Percentiles rank a stretch among this genome's conserved stretches.
These are phyloP conservation scores for Rhizoclosmatium globosum DNA, from an alignment of 192 early-diverging fungal genomes.

Conservation along the genomic window DNA sequence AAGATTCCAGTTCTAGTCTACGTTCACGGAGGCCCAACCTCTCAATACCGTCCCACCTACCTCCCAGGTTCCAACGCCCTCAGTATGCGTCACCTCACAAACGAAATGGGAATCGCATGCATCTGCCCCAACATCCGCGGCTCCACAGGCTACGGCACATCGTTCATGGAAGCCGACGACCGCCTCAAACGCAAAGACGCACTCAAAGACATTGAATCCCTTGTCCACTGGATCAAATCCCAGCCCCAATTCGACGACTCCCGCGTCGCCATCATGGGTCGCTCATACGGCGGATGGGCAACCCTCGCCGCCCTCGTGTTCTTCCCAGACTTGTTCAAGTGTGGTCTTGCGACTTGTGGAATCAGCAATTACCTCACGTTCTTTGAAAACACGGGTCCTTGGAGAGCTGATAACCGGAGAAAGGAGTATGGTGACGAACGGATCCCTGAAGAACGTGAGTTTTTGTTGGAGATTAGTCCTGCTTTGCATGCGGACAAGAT, in stretches of 20 bases:
- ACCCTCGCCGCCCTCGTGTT: conserved; percentile 6
- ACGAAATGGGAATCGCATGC: conserved; percentile 24
- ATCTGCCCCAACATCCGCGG: conserved; percentile 25
- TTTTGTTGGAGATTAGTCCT: conserved; percentile 24
- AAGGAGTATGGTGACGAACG: conserved; percentile 34
- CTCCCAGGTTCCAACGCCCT: conserved; percentile 16
- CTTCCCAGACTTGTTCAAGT: conserved; percentile 19
- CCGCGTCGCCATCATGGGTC: conserved; percentile 25
- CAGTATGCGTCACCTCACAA: conserved; percentile 15
- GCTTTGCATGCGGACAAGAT: conserved; percentile 24
- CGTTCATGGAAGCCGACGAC: conserved; percentile 29
- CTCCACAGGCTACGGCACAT: conserved; percentile 7
- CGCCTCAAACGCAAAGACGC: conserved; percentile 25
- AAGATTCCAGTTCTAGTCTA: conserved; percentile 4
- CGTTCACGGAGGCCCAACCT: conserved; percentile 15
- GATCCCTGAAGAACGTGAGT: conserved; percentile 24
- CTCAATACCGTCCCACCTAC: conserved; percentile 14
- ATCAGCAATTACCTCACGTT: conserved; percentile 33
- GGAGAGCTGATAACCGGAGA: conserved; percentile 22
- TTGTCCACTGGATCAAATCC: conserved; percentile 7
- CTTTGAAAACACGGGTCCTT: conserved; percentile 15
- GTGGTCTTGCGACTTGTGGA: conserved; percentile 32
- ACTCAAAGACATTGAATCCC: conserved; percentile 26
- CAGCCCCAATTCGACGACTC: conserved; percentile 8
- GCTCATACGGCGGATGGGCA: conserved; percentile 32